Evolutionary conservation across 331 rosid genomes (phyloP).

Genomic region (Erythrophleum ivorense): DNA sequence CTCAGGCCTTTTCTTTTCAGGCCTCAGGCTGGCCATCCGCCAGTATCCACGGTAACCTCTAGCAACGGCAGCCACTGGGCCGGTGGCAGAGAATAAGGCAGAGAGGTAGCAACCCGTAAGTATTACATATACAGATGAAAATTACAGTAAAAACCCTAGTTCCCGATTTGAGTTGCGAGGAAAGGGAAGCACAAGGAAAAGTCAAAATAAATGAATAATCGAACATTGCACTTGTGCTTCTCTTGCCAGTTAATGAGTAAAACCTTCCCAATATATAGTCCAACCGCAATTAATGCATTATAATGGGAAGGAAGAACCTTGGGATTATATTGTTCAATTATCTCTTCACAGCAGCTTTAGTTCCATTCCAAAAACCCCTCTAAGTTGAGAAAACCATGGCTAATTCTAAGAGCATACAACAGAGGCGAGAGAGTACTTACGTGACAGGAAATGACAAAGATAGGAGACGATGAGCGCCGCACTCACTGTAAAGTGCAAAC

Average conservation of each 20-base stretch:
- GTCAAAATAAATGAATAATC: background rate
- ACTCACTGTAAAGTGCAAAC: background rate
- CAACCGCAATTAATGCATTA: background rate
- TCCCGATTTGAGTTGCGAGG: too few species aligned
- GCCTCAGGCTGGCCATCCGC: background rate
- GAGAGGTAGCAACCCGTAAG: background rate
- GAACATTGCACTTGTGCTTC: background rate
- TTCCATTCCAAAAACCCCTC: background rate
- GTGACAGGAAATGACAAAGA: background rate
- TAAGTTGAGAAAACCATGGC: background rate
- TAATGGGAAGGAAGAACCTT: background rate
- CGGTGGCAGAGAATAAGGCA: background rate
- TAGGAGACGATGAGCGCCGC: background rate
- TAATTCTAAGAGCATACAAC: background rate
- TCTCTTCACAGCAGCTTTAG: background rate
- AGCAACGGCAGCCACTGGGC: background rate
- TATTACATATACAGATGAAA: background rate
- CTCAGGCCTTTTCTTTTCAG: background rate
- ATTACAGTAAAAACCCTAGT: background rate
- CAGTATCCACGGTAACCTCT: background rate
- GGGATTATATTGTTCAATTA: background rate
- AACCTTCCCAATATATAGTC: background rate
- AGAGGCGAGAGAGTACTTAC: constrained; percentile 2
- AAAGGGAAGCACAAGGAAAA: background rate
- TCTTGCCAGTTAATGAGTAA: background rate